These are phyloP conservation scores for Aspergillus sp. DNA, from an alignment of 2,329 filamentous ascomycete species.

Conservation along the genomic window DNA sequence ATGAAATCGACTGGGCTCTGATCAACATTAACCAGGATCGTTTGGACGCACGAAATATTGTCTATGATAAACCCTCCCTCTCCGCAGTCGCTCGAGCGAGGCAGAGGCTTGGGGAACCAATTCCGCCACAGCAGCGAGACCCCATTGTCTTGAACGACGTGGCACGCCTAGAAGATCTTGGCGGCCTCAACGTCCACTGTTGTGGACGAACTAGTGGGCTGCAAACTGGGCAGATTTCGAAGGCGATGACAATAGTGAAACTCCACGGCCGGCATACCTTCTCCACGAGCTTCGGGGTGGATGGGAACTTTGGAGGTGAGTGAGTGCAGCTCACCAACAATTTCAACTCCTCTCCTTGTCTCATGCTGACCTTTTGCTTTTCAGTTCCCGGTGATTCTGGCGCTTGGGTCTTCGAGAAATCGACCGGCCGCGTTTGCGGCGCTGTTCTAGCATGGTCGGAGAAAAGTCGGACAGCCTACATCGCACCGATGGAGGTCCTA, in stretches of 20 bases:
- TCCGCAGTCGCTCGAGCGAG: constrained; percentile 25
- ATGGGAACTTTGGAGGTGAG: constrained; percentile 58
- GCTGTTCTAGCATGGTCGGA: constrained; percentile 88
- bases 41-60: constrained; percentile 68
- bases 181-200: constrained; percentile 79
- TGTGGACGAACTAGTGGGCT: constrained; percentile 84
- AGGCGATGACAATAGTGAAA: constrained; percentile 78
- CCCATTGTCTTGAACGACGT: constrained; percentile 57
- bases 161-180: constrained; percentile 57
- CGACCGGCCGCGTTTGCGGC: constrained; percentile 76
- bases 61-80: constrained; percentile 42
- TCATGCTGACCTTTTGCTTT: constrained; percentile 1
- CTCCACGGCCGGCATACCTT: constrained; percentile 81
- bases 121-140: constrained; percentile 30
- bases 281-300: constrained; percentile 67
- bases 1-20: constrained; percentile 95
- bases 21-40: constrained; percentile 76
- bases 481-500: constrained; percentile 91
- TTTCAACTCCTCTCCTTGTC: background rate
- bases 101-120: constrained; percentile 54
- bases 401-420: constrained; percentile 85
- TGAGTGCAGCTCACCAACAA: constrained; percentile 20
- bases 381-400: constrained; percentile 83
- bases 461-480: constrained; percentile 79
- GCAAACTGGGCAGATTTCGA: constrained; percentile 74